Evolutionary conservation across 2,329 filamentous ascomycete species (phyloP).

Genomic region (Microcera coccophila): DNA sequence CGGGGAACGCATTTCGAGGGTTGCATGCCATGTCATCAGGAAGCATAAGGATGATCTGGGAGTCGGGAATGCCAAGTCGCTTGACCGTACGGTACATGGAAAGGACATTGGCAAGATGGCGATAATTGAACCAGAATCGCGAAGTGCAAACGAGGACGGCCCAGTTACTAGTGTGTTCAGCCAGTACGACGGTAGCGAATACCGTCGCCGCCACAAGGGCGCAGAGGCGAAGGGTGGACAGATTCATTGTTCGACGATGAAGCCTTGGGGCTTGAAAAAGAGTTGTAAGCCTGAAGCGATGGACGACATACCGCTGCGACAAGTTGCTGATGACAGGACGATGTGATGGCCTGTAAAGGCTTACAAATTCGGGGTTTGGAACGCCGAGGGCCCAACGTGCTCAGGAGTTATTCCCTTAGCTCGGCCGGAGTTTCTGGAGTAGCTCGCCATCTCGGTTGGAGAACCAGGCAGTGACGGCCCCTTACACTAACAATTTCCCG

Average conservation of each 20-base stretch:
- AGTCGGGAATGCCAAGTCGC: slow-evolving; percentile 93
- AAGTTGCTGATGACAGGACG: slow-evolving; percentile 5
- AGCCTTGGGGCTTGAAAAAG: slow-evolving; percentile 1
- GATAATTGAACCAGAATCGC: slow-evolving; percentile 99
- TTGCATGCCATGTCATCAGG: slow-evolving; percentile 99
- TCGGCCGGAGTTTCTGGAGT: slow-evolving; percentile 8
- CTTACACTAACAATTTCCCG: slow-evolving; percentile 19
- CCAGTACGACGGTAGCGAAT: slow-evolving; percentile 45
- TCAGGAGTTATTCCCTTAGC: not conserved
- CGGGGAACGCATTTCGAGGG: slow-evolving; percentile 94
- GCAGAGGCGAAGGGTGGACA: slow-evolving; percentile 43
- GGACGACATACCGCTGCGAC: slow-evolving; percentile 15
- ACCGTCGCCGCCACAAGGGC: slow-evolving; percentile 47
- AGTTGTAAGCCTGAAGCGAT: slow-evolving; percentile 11
- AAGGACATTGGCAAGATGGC: slow-evolving; percentile 94
- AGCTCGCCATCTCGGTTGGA: not conserved
- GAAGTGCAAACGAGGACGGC: slow-evolving; percentile 98
- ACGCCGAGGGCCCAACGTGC: not conserved
- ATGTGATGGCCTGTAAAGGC: slow-evolving; percentile 16
- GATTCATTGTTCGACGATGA: slow-evolving; percentile 44
- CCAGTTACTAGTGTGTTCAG: slow-evolving; percentile 97
- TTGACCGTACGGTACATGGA: slow-evolving; percentile 98
- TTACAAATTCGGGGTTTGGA: slow-evolving; percentile 22
- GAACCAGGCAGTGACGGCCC: not conserved
- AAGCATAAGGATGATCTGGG: slow-evolving; percentile 99